Conservation (phyloP, 352 stramenopile species). For the Phytophthora brassicae region DNA sequence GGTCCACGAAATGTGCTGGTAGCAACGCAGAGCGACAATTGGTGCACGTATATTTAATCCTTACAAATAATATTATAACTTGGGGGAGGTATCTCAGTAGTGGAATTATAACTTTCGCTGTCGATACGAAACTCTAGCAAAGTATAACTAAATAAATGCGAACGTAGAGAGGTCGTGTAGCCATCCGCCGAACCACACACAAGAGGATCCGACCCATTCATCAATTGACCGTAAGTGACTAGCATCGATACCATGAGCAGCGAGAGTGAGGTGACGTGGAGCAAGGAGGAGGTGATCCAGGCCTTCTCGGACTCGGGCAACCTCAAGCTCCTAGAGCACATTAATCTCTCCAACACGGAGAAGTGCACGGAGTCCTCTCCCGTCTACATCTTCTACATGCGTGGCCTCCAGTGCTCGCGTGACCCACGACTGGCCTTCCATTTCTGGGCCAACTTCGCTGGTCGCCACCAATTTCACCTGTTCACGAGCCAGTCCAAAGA, state of each 20-base stretch:
- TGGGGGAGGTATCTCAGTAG: too few species aligned
- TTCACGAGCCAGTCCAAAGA: slow-evolving; percentile 62
- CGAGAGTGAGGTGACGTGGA: slow-evolving; percentile 36
- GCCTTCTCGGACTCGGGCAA: slow-evolving; percentile 56
- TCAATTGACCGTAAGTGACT: slow-evolving; percentile 12
- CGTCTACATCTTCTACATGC: slow-evolving; percentile 64
- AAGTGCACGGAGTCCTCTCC: slow-evolving; percentile 50
- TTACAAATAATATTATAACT: too few species aligned
- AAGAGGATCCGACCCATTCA: slow-evolving; percentile 22
- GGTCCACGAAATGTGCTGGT: slow-evolving; percentile 20
- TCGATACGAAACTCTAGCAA: too few species aligned
- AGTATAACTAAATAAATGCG: too few species aligned
- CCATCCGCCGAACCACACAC: slow-evolving; percentile 23
- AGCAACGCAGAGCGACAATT: slow-evolving; percentile 11
- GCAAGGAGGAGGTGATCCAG: slow-evolving; percentile 50
- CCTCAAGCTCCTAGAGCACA: slow-evolving; percentile 73
- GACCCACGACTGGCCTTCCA: slow-evolving; percentile 68
- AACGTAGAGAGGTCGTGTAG: too few species aligned
- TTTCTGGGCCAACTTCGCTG: slow-evolving; percentile 69
- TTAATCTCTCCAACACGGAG: slow-evolving; percentile 67
- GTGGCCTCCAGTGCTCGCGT: slow-evolving; percentile 59
- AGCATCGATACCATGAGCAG: slow-evolving; percentile 25
- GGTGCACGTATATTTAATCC: neutral
- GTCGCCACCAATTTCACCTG: slow-evolving; percentile 71
- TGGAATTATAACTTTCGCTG: too few species aligned